Conservation (phyloP, 768 basidiomycete genomes). For the Scleroderma citrinum region DNA sequence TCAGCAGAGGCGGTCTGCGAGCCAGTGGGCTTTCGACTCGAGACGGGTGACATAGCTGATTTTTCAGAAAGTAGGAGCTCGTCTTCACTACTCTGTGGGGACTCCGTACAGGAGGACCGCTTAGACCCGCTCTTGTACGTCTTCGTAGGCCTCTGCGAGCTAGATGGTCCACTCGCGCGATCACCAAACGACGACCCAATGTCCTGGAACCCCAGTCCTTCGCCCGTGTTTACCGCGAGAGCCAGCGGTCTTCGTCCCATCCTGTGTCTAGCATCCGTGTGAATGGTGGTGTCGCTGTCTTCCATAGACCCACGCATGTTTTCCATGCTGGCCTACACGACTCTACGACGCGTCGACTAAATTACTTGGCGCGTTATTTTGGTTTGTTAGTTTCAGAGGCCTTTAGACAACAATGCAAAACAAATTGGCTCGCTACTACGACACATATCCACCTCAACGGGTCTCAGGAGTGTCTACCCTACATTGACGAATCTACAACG, state of each 20-base stretch:
- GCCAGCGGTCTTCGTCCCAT: constrained; percentile 24
- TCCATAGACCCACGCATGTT: constrained; percentile 1
- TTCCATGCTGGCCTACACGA: too few species aligned
- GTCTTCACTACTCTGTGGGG: constrained; percentile 26
- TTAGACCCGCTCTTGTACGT: constrained; percentile 10
- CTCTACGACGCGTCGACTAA: too few species aligned
- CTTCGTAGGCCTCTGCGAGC: neutral
- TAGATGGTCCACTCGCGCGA: neutral
- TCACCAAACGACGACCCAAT: constrained; percentile 16
- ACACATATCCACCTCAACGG: too few species aligned
- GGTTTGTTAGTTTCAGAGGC: too few species aligned
- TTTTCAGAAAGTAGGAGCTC: constrained; percentile 24
- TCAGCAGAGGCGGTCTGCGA: neutral
- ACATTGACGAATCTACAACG: too few species aligned
- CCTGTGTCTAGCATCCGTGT: constrained; percentile 15
- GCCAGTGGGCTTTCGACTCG: constrained; percentile 3
- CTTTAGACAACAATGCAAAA: too few species aligned
- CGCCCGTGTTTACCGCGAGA: constrained; percentile 15
- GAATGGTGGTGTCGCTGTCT: neutral
- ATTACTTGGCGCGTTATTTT: too few species aligned
- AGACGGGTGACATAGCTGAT: constrained; percentile 10
- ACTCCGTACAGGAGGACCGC: too few species aligned
- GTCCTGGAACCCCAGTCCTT: constrained; percentile 22
- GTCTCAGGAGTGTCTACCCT: too few species aligned
- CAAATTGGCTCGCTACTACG: too few species aligned